These are phyloP conservation scores for Diaporthe humulicola DNA, from an alignment of 2,329 filamentous ascomycete genomes.

Conservation along the genomic window DNA sequence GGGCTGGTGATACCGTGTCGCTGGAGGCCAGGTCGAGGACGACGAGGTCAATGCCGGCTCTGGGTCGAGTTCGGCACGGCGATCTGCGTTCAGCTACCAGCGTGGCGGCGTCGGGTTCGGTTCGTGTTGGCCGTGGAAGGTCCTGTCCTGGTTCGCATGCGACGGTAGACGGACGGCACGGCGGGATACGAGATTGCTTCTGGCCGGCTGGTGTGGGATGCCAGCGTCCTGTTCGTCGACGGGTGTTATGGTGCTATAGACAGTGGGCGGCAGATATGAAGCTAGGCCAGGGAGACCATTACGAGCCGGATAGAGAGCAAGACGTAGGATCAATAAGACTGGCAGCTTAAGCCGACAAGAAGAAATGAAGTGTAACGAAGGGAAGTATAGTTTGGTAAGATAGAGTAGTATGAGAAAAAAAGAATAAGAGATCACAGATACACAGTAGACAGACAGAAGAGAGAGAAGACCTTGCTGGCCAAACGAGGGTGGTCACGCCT, in stretches of 20 bases:
- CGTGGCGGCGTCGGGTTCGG: constrained; percentile 20
- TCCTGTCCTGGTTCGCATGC: constrained; percentile 27
- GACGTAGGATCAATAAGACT: constrained; percentile 38
- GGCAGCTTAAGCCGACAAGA: constrained; percentile 23
- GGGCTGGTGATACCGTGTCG: not conserved
- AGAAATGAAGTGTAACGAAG: constrained; percentile 29
- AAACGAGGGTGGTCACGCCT: constrained; percentile 40
- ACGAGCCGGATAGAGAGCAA: constrained; percentile 34
- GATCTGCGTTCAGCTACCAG: constrained; percentile 23
- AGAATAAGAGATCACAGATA: constrained; percentile 30
- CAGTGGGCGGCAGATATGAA: constrained; percentile 29
- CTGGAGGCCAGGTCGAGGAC: constrained; percentile 16
- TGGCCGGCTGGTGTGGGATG: constrained; percentile 10
- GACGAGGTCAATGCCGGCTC: constrained; percentile 27
- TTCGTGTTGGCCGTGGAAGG: constrained; percentile 12
- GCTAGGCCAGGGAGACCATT: constrained; percentile 31
- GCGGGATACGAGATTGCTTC: constrained; percentile 10
- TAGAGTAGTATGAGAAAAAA: constrained; percentile 39
- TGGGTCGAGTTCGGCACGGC: constrained; percentile 8
- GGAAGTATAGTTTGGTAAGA: constrained; percentile 34
- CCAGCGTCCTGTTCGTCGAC: constrained; percentile 3
- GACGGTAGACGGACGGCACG: constrained; percentile 2
- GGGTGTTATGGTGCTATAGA: constrained; percentile 16
- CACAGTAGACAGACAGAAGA: constrained; percentile 39
- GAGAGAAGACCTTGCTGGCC: constrained; percentile 37